Percentiles rank a stretch among this genome's conserved stretches.
phyloP scores from a whole-genome alignment of 345 rosid genomes.

The Populus alba region DNA sequence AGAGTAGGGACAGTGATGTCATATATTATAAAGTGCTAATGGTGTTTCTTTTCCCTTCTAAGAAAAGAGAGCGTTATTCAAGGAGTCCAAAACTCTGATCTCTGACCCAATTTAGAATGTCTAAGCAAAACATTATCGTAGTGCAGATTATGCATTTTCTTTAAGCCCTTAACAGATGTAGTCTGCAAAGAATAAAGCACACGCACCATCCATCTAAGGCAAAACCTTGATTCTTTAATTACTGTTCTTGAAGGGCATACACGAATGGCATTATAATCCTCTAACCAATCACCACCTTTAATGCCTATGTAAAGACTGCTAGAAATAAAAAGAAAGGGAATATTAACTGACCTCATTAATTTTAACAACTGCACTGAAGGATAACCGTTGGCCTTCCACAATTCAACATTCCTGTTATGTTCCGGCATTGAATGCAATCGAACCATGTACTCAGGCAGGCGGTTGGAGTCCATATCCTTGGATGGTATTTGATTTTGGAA shows the following conservation, averaged over 20 bases:
- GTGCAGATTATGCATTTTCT: neutral
- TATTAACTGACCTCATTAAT: slow-evolving; percentile 53
- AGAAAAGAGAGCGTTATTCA: neutral
- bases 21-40: neutral
- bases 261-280: neutral
- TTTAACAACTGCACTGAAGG: slow-evolving; percentile 58
- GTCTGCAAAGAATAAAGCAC: neutral
- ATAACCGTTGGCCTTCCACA: slow-evolving; percentile 61
- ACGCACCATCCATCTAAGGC: neutral
- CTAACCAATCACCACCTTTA: neutral
- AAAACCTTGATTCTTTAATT: neutral
- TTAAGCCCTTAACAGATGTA: neutral
- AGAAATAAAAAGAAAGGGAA: neutral
- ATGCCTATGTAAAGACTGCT: neutral
- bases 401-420: slow-evolving; percentile 36
- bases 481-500: slow-evolving; percentile 35
- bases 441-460: slow-evolving; percentile 22
- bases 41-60: neutral
- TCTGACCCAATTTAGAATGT: neutral
- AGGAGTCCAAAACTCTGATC: neutral
- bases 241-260: neutral
- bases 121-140: neutral
- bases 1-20: neutral
- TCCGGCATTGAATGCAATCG: slow-evolving; percentile 33
- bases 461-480: slow-evolving; percentile 19